phyloP scores from a whole-genome alignment of 176 grass and related monocot genomes.

The Chloris gayana region DNA sequence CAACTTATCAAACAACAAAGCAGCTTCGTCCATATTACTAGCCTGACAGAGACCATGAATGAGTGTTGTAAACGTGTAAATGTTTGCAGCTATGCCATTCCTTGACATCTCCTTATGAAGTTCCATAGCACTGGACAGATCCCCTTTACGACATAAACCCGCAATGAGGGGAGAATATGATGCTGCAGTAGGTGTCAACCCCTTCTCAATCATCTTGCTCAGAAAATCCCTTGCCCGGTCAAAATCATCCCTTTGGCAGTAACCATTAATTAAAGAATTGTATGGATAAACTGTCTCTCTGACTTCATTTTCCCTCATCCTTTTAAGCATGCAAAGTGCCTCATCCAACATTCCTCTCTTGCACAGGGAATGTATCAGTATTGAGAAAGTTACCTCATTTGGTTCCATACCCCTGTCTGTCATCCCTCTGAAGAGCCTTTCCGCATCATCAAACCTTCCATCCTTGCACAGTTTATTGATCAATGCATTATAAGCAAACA shows the following conservation, averaged over 20 bases:
- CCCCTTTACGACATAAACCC: slow-evolving; percentile 58
- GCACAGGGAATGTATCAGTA: slow-evolving; percentile 78
- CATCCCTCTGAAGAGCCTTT: slow-evolving; percentile 74
- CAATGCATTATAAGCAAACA: slow-evolving; percentile 77
- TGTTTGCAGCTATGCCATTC: slow-evolving; percentile 53
- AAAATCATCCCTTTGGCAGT: slow-evolving; percentile 57
- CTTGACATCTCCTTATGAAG: slow-evolving; percentile 60
- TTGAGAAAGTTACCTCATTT: slow-evolving; percentile 83
- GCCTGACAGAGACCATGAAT: slow-evolving; percentile 69
- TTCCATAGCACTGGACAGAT: slow-evolving; percentile 50
- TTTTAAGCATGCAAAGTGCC: slow-evolving; percentile 60
- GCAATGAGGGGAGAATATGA: slow-evolving; percentile 66
- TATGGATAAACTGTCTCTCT: slow-evolving; percentile 72
- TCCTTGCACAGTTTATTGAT: slow-evolving; percentile 72
- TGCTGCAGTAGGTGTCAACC: slow-evolving; percentile 57
- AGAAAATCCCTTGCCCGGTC: slow-evolving; percentile 47
- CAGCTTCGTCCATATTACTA: slow-evolving; percentile 68
- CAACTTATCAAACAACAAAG: slow-evolving; percentile 69
- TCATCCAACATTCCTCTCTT: slow-evolving; percentile 71
- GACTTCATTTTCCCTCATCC: slow-evolving; percentile 58
- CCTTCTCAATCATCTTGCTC: slow-evolving; percentile 52
- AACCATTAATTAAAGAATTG: slow-evolving; percentile 82
- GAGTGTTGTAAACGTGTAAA: slow-evolving; percentile 68
- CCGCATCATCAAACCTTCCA: slow-evolving; percentile 62
- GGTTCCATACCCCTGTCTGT: slow-evolving; percentile 47